A percentile compares a stretch with the other conserved stretches of the same genome.
phyloP scores from a whole-genome alignment of 225 moss, liverwort and hornwort species.

The Takakia lepidozioides region DNA sequence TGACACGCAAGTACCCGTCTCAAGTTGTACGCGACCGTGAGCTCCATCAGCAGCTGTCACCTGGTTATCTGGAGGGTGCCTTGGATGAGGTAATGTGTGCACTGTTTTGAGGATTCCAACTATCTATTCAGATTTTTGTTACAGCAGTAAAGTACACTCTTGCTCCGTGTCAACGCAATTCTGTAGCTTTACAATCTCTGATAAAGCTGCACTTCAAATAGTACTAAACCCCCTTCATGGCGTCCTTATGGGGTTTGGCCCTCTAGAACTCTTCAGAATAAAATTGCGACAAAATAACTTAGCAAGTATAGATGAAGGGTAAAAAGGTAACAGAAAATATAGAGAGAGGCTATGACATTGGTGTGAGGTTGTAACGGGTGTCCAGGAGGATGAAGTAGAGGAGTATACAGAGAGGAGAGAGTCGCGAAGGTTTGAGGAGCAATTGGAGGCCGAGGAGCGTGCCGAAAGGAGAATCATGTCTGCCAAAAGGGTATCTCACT shows the following conservation, averaged over 20 bases:
- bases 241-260: not conserved
- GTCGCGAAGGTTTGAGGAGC: conserved; percentile 71
- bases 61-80: conserved; percentile 89
- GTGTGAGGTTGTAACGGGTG: too few relatives aligned
- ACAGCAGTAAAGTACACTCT: not conserved
- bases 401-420: conserved; percentile 54
- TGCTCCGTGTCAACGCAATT: not conserved
- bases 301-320: not conserved
- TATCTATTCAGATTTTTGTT: too few relatives aligned
- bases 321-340: too few relatives aligned
- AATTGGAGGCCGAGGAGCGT: conserved; percentile 79
- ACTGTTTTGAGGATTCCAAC: too few relatives aligned
- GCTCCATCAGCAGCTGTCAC: conserved; percentile 42
- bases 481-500: conserved; percentile 66
- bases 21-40: conserved; percentile 70
- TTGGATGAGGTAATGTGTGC: conserved; percentile 70
- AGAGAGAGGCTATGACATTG: too few relatives aligned
- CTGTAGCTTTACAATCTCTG: not conserved
- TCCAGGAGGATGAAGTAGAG: conserved; percentile 88
- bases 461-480: conserved; percentile 76
- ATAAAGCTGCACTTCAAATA: not conserved
- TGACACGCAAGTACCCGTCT: conserved; percentile 50
- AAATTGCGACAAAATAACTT: not conserved
- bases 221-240: not conserved
- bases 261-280: not conserved